These are phyloP conservation scores for Clonostachys sp. DNA, from an alignment of 2,329 filamentous ascomycete genomes.

Conservation along the genomic window DNA sequence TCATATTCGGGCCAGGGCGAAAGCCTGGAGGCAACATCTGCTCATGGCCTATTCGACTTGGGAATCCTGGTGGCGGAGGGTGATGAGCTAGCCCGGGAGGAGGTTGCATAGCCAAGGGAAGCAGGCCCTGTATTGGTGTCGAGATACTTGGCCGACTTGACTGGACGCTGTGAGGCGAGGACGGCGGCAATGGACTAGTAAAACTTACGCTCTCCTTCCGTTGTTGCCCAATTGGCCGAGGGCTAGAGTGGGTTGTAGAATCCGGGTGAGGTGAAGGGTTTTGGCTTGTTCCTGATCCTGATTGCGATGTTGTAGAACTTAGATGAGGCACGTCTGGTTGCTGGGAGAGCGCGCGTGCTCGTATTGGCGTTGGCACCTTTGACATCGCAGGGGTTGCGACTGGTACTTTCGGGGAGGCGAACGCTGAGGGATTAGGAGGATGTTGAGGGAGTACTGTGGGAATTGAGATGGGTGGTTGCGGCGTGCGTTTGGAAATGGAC, in stretches of 20 bases:
- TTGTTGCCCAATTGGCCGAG: constrained; percentile 56
- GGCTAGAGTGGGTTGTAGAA: constrained; percentile 62
- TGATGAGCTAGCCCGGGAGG: constrained; percentile 29
- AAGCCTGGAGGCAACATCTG: constrained; percentile 41
- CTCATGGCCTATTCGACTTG: constrained; percentile 54
- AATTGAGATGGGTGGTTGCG: constrained; percentile 34
- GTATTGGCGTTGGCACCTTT: constrained; percentile 77
- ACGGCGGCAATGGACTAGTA: constrained; percentile 20
- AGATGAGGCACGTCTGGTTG: constrained; percentile 70
- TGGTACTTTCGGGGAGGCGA: constrained; percentile 75
- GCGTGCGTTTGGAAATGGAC: constrained; percentile 12
- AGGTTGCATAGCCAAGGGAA: constrained; percentile 48
- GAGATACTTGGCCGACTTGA: constrained; percentile 27
- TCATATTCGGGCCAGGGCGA: constrained; percentile 36
- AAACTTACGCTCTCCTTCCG: constrained; percentile 55
- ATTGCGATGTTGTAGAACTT: constrained; percentile 66
- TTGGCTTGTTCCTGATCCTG: constrained; percentile 49
- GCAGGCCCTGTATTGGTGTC: constrained; percentile 45
- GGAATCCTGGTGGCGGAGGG: constrained; percentile 39
- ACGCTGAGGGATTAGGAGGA: constrained; percentile 47
- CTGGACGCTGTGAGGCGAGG: constrained; percentile 51
- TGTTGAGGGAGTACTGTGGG: constrained; percentile 54
- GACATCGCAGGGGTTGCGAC: constrained; percentile 77
- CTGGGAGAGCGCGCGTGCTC: constrained; percentile 72
- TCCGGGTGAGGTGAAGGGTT: constrained; percentile 55